Conservation (phyloP, 306 rosid species). For the Medicago truncatula region MtrunA17r5.0-ANR NC_053047.1:7423001-7423500, state of each 20-base stretch:
- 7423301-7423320: neutral
- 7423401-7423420: too few species aligned
- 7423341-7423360: neutral
- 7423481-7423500: too few species aligned
- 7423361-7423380: neutral
- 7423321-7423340: neutral
- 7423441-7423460: too few species aligned
- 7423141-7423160: slow-evolving; percentile 7
- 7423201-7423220: slow-evolving; percentile 36
- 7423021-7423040: too few species aligned
- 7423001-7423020: too few species aligned
- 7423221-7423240: neutral
- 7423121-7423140: neutral
- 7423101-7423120: neutral
- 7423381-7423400: neutral
- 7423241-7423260: slow-evolving; percentile 11
- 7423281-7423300: slow-evolving; percentile 16
- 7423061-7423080: too few species aligned
- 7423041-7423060: too few species aligned
- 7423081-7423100: too few species aligned
- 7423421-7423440: too few species aligned
- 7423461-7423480: too few species aligned
- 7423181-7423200: slow-evolving; percentile 36
- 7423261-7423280: slow-evolving; percentile 15
- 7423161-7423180: neutral